These are phyloP conservation scores for Fraxinus angustifolia DNA, from an alignment of 305 asterid genomes.

Conservation along the genomic window DNA sequence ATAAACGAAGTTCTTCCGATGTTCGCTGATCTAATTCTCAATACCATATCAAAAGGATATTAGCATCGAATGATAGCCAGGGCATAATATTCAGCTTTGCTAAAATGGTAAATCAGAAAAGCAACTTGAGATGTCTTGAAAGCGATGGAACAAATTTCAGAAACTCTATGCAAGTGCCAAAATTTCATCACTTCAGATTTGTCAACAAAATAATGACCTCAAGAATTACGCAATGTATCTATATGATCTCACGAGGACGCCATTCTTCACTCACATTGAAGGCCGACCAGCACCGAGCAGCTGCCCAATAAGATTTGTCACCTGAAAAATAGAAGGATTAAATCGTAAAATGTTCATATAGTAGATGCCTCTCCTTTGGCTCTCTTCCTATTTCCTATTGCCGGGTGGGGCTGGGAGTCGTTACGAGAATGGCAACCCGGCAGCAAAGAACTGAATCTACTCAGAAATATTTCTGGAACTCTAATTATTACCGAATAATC, in stretches of 20 bases:
- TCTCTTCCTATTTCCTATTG: not conserved
- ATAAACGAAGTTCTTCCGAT: not conserved
- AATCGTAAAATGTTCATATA: not conserved
- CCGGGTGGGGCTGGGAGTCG: not conserved
- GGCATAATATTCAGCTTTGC: not conserved
- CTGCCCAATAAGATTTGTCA: conserved; percentile 72
- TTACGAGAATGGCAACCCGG: not conserved
- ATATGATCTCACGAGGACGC: not conserved
- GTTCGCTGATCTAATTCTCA: not conserved
- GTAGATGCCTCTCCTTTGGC: not conserved
- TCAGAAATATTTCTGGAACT: not conserved
- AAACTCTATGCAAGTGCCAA: not conserved
- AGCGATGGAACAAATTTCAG: not conserved
- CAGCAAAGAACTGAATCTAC: not conserved
- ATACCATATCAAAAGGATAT: not conserved
- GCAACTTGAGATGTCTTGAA: not conserved
- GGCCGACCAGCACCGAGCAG: conserved; percentile 63
- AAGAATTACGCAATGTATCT: not conserved
- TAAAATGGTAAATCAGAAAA: not conserved
- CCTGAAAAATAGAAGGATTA: conserved; percentile 43
- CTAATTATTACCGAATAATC: not conserved
- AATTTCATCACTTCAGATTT: not conserved
- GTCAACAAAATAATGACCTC: not conserved
- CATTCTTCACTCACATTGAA: conserved; percentile 45
- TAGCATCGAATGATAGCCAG: not conserved